A percentile compares a stretch with the other conserved stretches of the same genome.
Evolutionary conservation across 78 protist species (phyloP).

Genomic region (Dictyostelium citrinum): DNA sequence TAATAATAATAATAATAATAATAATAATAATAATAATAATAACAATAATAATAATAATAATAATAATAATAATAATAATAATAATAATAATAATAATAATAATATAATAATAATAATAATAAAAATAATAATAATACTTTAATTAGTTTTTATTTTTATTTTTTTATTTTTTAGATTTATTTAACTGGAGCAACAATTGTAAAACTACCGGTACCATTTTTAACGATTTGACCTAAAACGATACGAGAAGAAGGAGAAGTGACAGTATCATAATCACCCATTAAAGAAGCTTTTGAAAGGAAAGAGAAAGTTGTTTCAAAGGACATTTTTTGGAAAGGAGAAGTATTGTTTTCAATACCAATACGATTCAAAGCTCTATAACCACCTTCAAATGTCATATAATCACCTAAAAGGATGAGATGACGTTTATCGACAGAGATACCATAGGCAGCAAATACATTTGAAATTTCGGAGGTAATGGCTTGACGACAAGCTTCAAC

Average conservation of each 20-base stretch:
- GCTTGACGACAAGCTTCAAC: slow-evolving; percentile 93
- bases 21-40: too few relatives aligned
- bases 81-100: too few relatives aligned
- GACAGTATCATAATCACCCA: slow-evolving; percentile 52
- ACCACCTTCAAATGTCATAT: slow-evolving; percentile 89
- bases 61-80: too few relatives aligned
- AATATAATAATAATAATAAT: too few relatives aligned
- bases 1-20: too few relatives aligned
- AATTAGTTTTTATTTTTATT: background rate
- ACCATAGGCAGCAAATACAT: slow-evolving; percentile 97
- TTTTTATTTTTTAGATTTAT: background rate
- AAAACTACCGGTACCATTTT: slow-evolving; percentile 72
- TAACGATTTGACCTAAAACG: slow-evolving; percentile 77
- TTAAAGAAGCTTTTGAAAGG: slow-evolving; percentile 46
- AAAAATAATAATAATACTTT: too few relatives aligned
- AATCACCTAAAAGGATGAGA: slow-evolving; percentile 96
- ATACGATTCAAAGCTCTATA: slow-evolving; percentile 73
- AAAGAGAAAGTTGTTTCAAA: slow-evolving; percentile 81
- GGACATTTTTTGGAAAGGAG: slow-evolving; percentile 78
- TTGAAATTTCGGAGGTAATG: slow-evolving; percentile 88
- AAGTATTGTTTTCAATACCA: slow-evolving; percentile 71
- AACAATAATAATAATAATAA: too few relatives aligned
- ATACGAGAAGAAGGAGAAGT: slow-evolving; percentile 75
- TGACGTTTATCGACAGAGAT: slow-evolving; percentile 97
- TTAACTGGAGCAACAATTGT: slow-evolving; percentile 17